Percentiles rank a stretch among this genome's conserved stretches.
phyloP scores from a whole-genome alignment of 208 protist species.

The Blechomonas ayalai region DNA sequence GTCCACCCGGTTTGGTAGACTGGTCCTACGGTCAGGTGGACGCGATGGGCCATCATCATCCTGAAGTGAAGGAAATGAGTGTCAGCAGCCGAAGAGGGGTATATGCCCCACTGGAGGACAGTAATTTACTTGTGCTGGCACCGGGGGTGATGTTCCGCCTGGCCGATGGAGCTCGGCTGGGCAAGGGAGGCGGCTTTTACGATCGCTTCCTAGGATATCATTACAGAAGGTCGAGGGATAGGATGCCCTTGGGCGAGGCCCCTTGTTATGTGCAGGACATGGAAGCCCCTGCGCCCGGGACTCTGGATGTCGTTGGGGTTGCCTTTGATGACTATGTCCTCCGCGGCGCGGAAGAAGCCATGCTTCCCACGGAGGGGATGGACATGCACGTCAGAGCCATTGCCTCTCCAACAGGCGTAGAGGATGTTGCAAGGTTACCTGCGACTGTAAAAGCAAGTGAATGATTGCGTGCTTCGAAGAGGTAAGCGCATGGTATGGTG shows the following conservation, averaged over 20 bases:
- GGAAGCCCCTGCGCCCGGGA: conserved; percentile 1
- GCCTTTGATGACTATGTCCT: conserved; percentile 1
- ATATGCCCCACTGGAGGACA: too few species aligned
- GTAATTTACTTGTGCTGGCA: conserved; percentile 44
- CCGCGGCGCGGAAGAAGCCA: neutral
- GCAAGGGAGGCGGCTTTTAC: conserved; percentile 86
- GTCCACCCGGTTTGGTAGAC: conserved; percentile 17
- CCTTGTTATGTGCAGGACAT: conserved; percentile 8
- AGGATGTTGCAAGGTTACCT: too few species aligned
- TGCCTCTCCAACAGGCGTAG: too few species aligned
- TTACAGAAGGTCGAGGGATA: neutral
- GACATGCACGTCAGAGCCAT: neutral
- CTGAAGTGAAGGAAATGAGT: neutral
- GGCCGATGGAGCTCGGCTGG: conserved; percentile 34
- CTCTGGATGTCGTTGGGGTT: conserved; percentile 1
- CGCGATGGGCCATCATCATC: conserved; percentile 1
- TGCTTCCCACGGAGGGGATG: neutral
- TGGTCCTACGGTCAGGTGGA: conserved; percentile 2
- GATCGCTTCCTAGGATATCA: conserved; percentile 64
- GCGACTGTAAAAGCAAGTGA: too few species aligned
- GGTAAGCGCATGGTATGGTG: too few species aligned
- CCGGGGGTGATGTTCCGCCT: conserved; percentile 69
- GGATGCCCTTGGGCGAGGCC: neutral
- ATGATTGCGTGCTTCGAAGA: too few species aligned
- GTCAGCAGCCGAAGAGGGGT: too few species aligned